Evolutionary conservation across 495 filamentous ascomycete genomes (phyloP), one percentile per base, ranked within the genome.

Genomic region (Letharia columbiana): DNA sequence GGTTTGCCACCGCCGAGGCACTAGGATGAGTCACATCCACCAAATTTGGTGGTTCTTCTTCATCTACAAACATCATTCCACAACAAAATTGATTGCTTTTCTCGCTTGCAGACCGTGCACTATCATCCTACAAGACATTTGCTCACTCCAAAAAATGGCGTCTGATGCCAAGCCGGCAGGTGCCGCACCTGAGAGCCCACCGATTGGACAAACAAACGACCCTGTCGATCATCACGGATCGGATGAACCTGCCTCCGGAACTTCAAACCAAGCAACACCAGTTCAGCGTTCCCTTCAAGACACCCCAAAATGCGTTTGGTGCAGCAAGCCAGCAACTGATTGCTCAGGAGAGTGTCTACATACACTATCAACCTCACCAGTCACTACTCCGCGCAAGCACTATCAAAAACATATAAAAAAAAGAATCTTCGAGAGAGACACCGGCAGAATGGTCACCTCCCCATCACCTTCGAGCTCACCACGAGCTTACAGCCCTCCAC

Each of bases 401-500:
- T 57, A 57, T 57, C 54, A 57, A 35, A 57, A 57, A 57, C 54
- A 57, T 57, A 57, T 57, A 57, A 35, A 8, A 2, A 9, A 3
- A n/a, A 33, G 7, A 4, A 1, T 57, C 31, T 37, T 23, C 7
- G 17, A 35, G 33, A 20, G 1, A 20, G 4, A 3, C 13, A 35
- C 50, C 28, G 28, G 8, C 35, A n/a, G 7, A 3, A 66, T 61
- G 58, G 64, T 28, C 11, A 13, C 57, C 11, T 10, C 64, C 41
- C 85, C 90, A 57, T 86, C 89, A 64, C 90, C 85, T 75, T 95
- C 91, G 41, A 37, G 17, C 54, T 57, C 54, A 57, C 91, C 91
- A 57, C 88, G 91, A 71, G 86, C 96, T 17, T 91, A 91, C 45
- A 92, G 89, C 76, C 91, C 91, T 59, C 91, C 91, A 62, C 92